Base-by-base conservation (phyloP, 202 grass and related monocot genomes). In the Bolboschoenoplectus hybrid region DNA sequence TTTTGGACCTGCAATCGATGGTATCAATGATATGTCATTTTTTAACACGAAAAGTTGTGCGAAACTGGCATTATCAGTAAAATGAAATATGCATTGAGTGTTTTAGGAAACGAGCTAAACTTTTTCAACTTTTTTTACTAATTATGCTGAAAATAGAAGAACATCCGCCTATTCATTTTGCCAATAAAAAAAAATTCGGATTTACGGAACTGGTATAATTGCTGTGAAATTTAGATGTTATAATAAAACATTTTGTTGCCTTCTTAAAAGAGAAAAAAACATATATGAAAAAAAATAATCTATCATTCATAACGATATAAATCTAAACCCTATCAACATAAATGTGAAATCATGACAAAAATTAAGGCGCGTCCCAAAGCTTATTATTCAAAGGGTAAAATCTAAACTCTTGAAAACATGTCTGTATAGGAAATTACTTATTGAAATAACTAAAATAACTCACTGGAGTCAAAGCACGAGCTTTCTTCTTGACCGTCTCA, bases 401-500 rank as follows among this genome's bases (percentile, higher is more conserved):
- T 14, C 13, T 35, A 17, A 69, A 55, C 49, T 69, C 13, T 55
- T 83, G 6, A n/a, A 68, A 67, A 67, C 63, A 49, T 67, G 61
- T 49, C 64, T 81, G 5, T 14, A 34, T 32, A 26, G 7, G 47
- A 32, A 34, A 17, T 74, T 74, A 19, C 45, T 34, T 4, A 51
- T 74, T 51, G 46, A 35, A 50, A 53, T 11, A 63, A 65, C 14
- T 46, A 57, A 69, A 80, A 38, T 53, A 80, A 86, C 84, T 86
- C 11, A 88, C 92, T 57, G 80, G 84, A 60, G 86, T 72, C 13
- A 50, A 84, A 86, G 88, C 36, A 8, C 80, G 47, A 35, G 14
- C 26, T 70, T 90, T 91, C 87, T 92, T 89, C 74, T 87, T 91
- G 53, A 57, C 36, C 62, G 68, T 56, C 63, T 55, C 85, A 82